Evolutionary conservation across 2,329 filamentous ascomycete genomes (phyloP).

Genomic region (Xenosphaeropsis pyriputrescens): DNA sequence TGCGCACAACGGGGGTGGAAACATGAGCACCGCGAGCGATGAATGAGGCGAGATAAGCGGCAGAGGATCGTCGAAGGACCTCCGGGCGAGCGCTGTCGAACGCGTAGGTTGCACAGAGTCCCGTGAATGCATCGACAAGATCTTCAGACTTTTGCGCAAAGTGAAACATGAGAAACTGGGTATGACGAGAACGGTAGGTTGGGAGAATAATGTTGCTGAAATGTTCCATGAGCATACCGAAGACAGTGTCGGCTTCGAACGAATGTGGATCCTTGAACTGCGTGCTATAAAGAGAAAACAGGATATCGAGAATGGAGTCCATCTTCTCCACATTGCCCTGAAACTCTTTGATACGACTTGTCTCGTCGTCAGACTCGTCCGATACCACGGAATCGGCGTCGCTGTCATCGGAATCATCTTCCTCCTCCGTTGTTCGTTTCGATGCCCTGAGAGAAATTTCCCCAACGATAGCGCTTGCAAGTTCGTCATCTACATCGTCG

Average conservation of each 20-base stretch:
- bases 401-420: constrained; percentile 29
- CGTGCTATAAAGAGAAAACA: constrained; percentile 72
- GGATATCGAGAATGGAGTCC: constrained; percentile 73
- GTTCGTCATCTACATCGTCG: constrained; percentile 82
- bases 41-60: constrained; percentile 88
- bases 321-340: constrained; percentile 81
- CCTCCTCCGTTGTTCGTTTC: constrained; percentile 33
- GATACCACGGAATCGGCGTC: constrained; percentile 61
- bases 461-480: constrained; percentile 58
- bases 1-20: constrained; percentile 58
- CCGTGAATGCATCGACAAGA: constrained; percentile 71
- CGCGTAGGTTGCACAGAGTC: constrained; percentile 58
- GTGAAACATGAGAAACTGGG: constrained; percentile 92
- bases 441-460: constrained; percentile 24
- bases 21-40: constrained; percentile 82
- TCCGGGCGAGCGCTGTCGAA: constrained; percentile 49
- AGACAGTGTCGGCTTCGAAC: constrained; percentile 53
- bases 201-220: constrained; percentile 82
- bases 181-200: constrained; percentile 82
- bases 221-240: constrained; percentile 69
- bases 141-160: constrained; percentile 72
- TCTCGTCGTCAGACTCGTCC: constrained; percentile 50
- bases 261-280: constrained; percentile 56
- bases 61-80: constrained; percentile 68
- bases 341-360: constrained; percentile 51